phyloP scores from a whole-genome alignment of 2,329 filamentous ascomycete species.

The Neurospora crassa region DNA sequence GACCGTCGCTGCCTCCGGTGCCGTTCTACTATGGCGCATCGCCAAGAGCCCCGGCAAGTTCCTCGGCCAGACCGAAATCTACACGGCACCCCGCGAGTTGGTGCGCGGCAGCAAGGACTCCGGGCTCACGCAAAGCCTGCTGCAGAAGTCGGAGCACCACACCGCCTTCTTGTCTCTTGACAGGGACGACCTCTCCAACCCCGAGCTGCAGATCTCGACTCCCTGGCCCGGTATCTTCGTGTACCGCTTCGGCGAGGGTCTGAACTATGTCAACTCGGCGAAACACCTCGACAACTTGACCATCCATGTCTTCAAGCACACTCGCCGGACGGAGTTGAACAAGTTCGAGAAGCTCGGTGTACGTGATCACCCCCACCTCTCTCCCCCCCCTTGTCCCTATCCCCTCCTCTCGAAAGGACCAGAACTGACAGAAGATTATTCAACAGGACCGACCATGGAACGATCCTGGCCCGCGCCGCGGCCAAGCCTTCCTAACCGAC shows the following conservation, averaged over 20 bases:
- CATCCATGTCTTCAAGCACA: constrained; percentile 30
- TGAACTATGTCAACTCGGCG: constrained; percentile 43
- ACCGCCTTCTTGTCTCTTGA: constrained; percentile 33
- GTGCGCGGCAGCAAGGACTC: constrained; percentile 2
- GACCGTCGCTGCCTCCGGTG: constrained; percentile 33
- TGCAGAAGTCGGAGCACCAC: constrained; percentile 14
- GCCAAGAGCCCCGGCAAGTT: constrained; percentile 38
- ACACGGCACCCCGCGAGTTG: constrained; percentile 10
- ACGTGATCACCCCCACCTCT: constrained; percentile 2
- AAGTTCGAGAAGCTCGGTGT: constrained; percentile 24
- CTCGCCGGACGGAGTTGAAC: constrained; percentile 29
- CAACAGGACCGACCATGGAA: constrained; percentile 44
- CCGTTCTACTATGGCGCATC: constrained; percentile 34
- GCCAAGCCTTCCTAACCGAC: constrained; percentile 23
- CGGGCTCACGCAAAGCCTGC: constrained; percentile 5
- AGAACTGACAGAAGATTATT: not conserved
- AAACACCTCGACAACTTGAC: constrained; percentile 35
- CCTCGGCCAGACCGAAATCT: constrained; percentile 28
- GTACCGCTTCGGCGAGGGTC: constrained; percentile 41
- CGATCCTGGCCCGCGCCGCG: constrained; percentile 34
- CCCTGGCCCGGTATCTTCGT: constrained; percentile 41
- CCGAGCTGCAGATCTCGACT: constrained; percentile 29
- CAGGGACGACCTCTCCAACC: constrained; percentile 35
- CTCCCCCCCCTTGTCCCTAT: not conserved
- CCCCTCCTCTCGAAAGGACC: not conserved